These are phyloP conservation scores for Pachysandra terminalis DNA, from an alignment of 164 flowering plant genomes.

Conservation along the genomic window DNA sequence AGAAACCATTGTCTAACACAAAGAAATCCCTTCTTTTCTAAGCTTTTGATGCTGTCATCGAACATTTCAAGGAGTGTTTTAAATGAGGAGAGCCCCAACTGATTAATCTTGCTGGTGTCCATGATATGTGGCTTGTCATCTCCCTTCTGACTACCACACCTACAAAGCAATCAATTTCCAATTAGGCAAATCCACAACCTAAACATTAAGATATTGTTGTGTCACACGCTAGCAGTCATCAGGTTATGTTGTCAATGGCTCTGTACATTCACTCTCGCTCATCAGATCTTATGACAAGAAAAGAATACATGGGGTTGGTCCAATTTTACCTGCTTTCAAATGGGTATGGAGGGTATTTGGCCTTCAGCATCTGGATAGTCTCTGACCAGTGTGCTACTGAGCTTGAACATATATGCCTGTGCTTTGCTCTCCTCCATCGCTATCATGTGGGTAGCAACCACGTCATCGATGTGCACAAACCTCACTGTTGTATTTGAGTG, in stretches of 20 bases:
- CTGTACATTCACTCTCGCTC: too few relatives aligned
- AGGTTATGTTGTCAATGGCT: too few relatives aligned
- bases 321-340: conserved; percentile 56
- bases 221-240: too few relatives aligned
- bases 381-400: conserved; percentile 82
- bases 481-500: conserved; percentile 71
- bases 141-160: conserved; percentile 58
- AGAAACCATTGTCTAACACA: too few relatives aligned
- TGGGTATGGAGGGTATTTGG: conserved; percentile 74
- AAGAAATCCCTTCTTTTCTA: conserved; percentile 67
- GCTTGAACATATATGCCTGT: conserved; percentile 75
- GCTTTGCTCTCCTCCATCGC: too few relatives aligned
- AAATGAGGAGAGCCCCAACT: conserved; percentile 67
- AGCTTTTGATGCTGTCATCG: too few relatives aligned
- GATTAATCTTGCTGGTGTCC: conserved; percentile 77
- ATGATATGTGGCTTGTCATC: conserved; percentile 63
- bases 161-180: conserved; percentile 21
- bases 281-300: too few relatives aligned
- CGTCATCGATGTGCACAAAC: conserved; percentile 91
- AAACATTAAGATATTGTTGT: not conserved
- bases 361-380: conserved; percentile 68
- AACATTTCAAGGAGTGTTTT: conserved; percentile 63
- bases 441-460: conserved; percentile 60
- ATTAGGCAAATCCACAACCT: not conserved
- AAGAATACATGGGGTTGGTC: not conserved